Conservation (phyloP, 2,329 filamentous ascomycete species). For the Cladosporium phlei region DNA sequence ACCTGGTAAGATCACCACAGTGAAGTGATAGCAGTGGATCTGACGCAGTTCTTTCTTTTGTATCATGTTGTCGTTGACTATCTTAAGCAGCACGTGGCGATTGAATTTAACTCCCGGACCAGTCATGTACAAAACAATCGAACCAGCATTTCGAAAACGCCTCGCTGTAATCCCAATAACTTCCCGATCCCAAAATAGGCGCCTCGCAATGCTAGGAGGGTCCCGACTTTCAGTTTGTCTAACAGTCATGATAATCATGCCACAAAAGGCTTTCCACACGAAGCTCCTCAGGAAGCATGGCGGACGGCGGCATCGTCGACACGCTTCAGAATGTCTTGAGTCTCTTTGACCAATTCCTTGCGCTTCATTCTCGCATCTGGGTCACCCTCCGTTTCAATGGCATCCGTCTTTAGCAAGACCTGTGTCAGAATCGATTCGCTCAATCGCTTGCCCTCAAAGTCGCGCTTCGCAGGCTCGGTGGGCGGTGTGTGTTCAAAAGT, state of each 20-base stretch:
- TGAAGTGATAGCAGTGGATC: no score
- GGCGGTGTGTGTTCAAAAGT: slow-evolving; percentile 61
- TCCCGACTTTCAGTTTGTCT: neutral
- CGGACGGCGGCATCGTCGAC: slow-evolving; percentile 48
- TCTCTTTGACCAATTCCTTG: slow-evolving; percentile 68
- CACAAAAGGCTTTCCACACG: neutral
- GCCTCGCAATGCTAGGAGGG: slow-evolving; percentile 9
- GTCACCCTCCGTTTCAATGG: slow-evolving; percentile 68
- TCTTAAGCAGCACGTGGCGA: no score
- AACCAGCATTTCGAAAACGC: slow-evolving; percentile 47
- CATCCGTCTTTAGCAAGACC: slow-evolving; percentile 71
- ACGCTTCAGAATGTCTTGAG: slow-evolving; percentile 61
- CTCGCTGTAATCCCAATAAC: slow-evolving; percentile 62
- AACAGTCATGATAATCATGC: slow-evolving; percentile 1
- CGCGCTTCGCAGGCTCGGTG: slow-evolving; percentile 59
- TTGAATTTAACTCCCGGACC: no score
- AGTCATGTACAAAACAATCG: neutral
- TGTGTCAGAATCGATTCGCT: slow-evolving; percentile 73
- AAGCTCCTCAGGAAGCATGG: slow-evolving; percentile 3
- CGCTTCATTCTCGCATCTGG: slow-evolving; percentile 58
- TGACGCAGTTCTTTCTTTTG: no score
- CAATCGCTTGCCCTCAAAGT: slow-evolving; percentile 69
- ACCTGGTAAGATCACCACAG: no score
- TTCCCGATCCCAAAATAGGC: slow-evolving; percentile 30
- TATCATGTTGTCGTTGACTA: no score